Base-by-base conservation (phyloP, 768 basidiomycete genomes). In the Auriscalpium vulgare region DNA sequence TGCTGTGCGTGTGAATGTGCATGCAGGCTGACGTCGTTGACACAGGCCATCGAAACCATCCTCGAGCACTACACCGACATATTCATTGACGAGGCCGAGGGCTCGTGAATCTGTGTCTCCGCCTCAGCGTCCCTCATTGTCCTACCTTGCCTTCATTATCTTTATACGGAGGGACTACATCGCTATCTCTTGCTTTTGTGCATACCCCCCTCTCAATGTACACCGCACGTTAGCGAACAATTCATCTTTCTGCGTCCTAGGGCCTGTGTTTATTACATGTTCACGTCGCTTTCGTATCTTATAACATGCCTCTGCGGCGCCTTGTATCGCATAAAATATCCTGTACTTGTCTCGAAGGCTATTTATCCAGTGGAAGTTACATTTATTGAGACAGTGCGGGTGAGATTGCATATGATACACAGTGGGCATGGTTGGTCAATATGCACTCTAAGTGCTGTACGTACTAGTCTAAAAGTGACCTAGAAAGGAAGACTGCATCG, bases 51-150 rank as follows among this genome's bases (percentile, higher is more conserved):
- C 62, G 95, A 97, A 71, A 97, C 93, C 6, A 95, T 98, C 65
- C 75, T 98, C 62, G 84, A 87, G 65, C 93, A 95, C 67, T 98
- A 93, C 71, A 83, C 81, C 56, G 95, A 97, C 75, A 98, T 98
- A 66, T 98, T 98, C 71, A 88, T 97, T 60, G 95, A 95, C 63
- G 95, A 93, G 68, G 72, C 77, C 60, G 88, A 88, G 51, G 63
- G 61, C 46, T 50, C 64, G 57, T 68, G 60, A 59, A 45, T 43
- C 47, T 59, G 57, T 60, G 61, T 65, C 67, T 35, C 48, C 48
- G n/a, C 13, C 16, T 4, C 29, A 29, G 29, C 29, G 29, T 14
- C 17, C 40, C n/a, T 43, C 40, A 43, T 43, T 17, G 40, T 17
- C 14, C 14, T 5, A 4, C 13, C 40, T 17, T 9, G 8, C 40